phyloP scores from a whole-genome alignment of 768 basidiomycete genomes.

The Serendipita sp. region DNA sequence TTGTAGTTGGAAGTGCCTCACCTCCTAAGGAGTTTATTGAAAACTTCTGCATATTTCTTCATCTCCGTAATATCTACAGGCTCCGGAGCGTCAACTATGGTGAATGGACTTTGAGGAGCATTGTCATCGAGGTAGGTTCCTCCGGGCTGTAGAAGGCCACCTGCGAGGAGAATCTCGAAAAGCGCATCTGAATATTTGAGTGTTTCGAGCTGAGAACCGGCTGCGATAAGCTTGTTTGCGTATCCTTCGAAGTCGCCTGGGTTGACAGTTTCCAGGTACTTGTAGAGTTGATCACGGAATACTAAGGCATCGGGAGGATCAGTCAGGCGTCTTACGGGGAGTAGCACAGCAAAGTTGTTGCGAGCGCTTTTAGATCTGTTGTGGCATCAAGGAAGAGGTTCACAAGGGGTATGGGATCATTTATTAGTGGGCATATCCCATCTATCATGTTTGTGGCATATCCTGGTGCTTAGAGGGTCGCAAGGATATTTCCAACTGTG shows the following conservation, averaged over 20 bases:
- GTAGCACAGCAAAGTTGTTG: neutral
- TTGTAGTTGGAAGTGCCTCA: constrained; percentile 17
- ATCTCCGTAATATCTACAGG: constrained; percentile 70
- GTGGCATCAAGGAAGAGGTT: too few species aligned
- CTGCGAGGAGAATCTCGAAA: constrained; percentile 91
- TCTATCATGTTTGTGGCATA: too few species aligned
- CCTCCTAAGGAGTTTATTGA: constrained; percentile 94
- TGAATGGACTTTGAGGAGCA: constrained; percentile 74
- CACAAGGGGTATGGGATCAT: too few species aligned
- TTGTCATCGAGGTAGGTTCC: constrained; percentile 81
- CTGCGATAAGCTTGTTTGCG: constrained; percentile 71
- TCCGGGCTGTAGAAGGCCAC: constrained; percentile 91
- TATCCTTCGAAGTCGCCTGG: constrained; percentile 70
- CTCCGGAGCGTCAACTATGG: constrained; percentile 64
- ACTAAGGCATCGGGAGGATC: constrained; percentile 27
- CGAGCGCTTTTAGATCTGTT: too few species aligned
- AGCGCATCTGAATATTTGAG: constrained; percentile 95
- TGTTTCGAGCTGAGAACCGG: constrained; percentile 83
- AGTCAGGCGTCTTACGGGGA: neutral
- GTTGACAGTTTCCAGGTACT: constrained; percentile 71
- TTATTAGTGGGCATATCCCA: too few species aligned
- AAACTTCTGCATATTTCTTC: constrained; percentile 84
- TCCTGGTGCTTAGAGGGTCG: too few species aligned
- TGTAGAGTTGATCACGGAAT: constrained; percentile 86
- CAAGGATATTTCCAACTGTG: too few species aligned